Evolutionary conservation across 805 yeast species (phyloP), one percentile per base, ranked within the genome.

Genomic region (Wickerhamomyces chambardii): DNA sequence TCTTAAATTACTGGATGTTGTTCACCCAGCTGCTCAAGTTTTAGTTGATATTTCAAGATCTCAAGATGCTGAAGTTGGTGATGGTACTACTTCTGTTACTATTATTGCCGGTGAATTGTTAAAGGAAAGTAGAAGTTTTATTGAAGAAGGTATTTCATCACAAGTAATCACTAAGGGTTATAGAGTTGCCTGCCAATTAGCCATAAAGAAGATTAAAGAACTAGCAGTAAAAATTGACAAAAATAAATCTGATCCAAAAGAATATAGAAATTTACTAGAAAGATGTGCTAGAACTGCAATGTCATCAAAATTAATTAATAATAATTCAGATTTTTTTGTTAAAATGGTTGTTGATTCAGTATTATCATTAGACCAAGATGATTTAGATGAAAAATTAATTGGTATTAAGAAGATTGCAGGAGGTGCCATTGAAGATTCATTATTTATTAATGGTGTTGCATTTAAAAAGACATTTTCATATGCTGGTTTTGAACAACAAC

Each of bases 401-500:
- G 98, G 98, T 41, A 81, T 92, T 49, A 92, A 92, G 60, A 89
- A 85, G 60, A 84, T 92, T 36, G 75, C 95, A 10, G 98, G 98
- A 48, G 98, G 98, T 40, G 84, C 89, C 33, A 82, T 92, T 77
- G 96, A 90, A 56, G 97, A 92, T 51, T 83, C 97, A 10, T 54
- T 77, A 42, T 84, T 87, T 48, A 75, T 92, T 35, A 75, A 84
- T 48, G 98, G 98, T 55, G 97, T 92, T 41, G 98, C 97, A 4
- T 92, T 92, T 63, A 86, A 92, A 55, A 92, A 92, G 66, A 89
- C 98, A 0, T 92, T 92, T 52, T 82, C 97, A 18, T 92, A 92
- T 51, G 98, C 98, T 32, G 98, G 98, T 3, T 92, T 92, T 57
- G 98, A 92, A 62, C 98, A 92, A 66, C 98, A 92, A 62, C 98